Conservation (phyloP, 2,329 filamentous ascomycete species). For the Xylariaceae sp. region DNA sequence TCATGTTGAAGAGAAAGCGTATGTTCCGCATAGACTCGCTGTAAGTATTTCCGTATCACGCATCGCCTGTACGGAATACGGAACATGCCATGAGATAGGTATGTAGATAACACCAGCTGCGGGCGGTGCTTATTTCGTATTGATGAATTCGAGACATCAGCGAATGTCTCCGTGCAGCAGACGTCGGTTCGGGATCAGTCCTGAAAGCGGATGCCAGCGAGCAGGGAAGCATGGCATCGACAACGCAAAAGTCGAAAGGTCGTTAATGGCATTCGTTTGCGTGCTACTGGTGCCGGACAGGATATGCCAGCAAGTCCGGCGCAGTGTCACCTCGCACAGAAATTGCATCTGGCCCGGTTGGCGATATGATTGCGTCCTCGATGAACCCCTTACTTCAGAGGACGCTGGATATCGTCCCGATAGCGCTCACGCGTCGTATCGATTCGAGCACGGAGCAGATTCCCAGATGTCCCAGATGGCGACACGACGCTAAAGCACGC, state of each 20-base stretch:
- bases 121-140: background rate
- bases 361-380: background rate
- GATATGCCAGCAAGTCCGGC: background rate
- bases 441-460: background rate
- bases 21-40: background rate
- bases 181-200: conserved; percentile 12
- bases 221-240: background rate
- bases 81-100: background rate
- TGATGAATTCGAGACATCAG: conserved; percentile 8
- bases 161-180: background rate
- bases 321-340: conserved; percentile 5
- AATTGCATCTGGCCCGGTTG: background rate
- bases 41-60: too few species aligned
- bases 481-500: background rate
- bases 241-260: background rate
- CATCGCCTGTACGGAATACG: background rate
- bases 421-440: too few species aligned
- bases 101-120: too few species aligned
- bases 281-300: background rate
- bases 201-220: conserved; percentile 2
- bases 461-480: background rate
- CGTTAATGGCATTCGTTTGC: background rate
- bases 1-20: background rate
- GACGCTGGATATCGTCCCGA: background rate
- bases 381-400: background rate